Percentiles rank a stretch among this genome's conserved stretches.
Evolutionary conservation across 2,329 filamentous ascomycete genomes (phyloP).

Genomic region (Ophiocordyceps sinensis): DNA sequence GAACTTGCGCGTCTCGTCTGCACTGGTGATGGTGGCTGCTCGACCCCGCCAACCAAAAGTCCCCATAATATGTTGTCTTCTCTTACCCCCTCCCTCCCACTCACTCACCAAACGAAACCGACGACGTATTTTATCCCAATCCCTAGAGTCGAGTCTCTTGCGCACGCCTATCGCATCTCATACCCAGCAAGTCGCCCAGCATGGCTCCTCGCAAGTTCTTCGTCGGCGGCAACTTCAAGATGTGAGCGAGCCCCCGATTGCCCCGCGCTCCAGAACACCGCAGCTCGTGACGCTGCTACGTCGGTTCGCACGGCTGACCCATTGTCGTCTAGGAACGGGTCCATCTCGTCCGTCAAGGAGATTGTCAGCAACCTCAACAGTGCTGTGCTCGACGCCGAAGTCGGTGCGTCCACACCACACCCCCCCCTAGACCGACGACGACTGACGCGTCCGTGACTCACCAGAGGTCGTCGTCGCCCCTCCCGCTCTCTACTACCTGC

Average conservation of each 20-base stretch:
- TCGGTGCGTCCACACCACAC: conserved; percentile 39
- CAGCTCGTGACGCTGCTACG: no score
- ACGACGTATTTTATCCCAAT: no score
- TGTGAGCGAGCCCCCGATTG: conserved; percentile 40
- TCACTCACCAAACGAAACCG: no score
- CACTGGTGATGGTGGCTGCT: no score
- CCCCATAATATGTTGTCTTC: no score
- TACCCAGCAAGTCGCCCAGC: conserved; percentile 26
- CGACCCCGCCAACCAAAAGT: no score
- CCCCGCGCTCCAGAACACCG: no score
- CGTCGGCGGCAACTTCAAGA: conserved; percentile 99
- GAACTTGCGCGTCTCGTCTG: no score
- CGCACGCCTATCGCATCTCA: background rate
- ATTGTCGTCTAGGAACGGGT: conserved; percentile 63
- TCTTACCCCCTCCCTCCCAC: no score
- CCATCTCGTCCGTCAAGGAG: conserved; percentile 72
- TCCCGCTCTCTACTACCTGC: conserved; percentile 79
- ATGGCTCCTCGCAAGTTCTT: conserved; percentile 98
- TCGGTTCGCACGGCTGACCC: background rate
- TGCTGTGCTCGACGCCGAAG: conserved; percentile 62
- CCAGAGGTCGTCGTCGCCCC: conserved; percentile 90
- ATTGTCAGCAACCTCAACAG: conserved; percentile 85
- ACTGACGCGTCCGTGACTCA: background rate
- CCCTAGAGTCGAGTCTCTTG: no score
- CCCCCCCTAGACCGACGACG: background rate